phyloP scores from a whole-genome alignment of 352 stramenopile species.

The Phytophthora quininea region DNA sequence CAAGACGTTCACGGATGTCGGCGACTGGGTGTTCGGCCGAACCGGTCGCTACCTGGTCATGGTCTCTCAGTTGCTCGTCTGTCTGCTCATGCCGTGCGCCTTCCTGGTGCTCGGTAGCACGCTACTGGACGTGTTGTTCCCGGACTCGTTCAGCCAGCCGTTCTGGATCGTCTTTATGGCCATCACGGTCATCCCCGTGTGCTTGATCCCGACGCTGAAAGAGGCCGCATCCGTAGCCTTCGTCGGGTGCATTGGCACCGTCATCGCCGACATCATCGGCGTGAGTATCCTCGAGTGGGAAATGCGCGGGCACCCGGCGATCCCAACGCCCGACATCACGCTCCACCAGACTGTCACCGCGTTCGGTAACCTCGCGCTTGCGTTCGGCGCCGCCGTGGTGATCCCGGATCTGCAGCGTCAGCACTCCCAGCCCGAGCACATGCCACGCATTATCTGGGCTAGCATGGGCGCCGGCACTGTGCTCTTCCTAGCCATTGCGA shows the following conservation, averaged over 20 bases:
- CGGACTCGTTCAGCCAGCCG: conserved; percentile 46
- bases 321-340: conserved; percentile 31
- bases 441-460: conserved; percentile 47
- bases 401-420: conserved; percentile 44
- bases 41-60: conserved; percentile 47
- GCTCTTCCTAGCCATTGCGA: conserved; percentile 49
- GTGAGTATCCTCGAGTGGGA: conserved; percentile 39
- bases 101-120: conserved; percentile 61
- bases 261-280: conserved; percentile 37
- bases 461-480: conserved; percentile 41
- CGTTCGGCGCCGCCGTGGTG: conserved; percentile 35
- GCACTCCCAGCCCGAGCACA: conserved; percentile 51
- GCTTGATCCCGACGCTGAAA: conserved; percentile 42
- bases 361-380: conserved; percentile 40
- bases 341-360: conserved; percentile 37
- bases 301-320: conserved; percentile 38
- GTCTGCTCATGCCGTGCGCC: conserved; percentile 50
- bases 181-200: conserved; percentile 37
- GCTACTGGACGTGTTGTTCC: conserved; percentile 56
- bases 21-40: conserved; percentile 48
- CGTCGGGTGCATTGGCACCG: conserved; percentile 38
- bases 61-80: conserved; percentile 50
- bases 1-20: conserved; percentile 55
- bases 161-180: conserved; percentile 52
- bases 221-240: conserved; percentile 27